Evolutionary conservation across 2,329 filamentous ascomycete species (phyloP).

Genomic region (Colletotrichum sp.): DNA sequence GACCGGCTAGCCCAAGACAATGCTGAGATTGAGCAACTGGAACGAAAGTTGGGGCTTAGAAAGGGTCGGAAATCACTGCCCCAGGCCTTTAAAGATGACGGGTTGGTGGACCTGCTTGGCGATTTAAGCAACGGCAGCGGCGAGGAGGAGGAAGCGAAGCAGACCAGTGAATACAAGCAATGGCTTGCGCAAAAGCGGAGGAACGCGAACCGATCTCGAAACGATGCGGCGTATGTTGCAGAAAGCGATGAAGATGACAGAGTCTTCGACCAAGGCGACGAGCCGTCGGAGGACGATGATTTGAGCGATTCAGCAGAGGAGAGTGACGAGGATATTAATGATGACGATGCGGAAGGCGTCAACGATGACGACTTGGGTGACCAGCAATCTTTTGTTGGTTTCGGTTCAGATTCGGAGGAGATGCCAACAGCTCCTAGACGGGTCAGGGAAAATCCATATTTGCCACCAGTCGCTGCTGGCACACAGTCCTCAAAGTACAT

Average conservation of each 20-base stretch:
- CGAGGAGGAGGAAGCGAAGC: slow-evolving; percentile 55
- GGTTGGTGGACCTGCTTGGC: slow-evolving; percentile 78
- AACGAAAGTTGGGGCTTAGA: slow-evolving; percentile 84
- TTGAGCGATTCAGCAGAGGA: slow-evolving; percentile 27
- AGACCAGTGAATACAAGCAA: slow-evolving; percentile 61
- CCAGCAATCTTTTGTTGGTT: slow-evolving; percentile 43
- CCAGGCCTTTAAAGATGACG: slow-evolving; percentile 80
- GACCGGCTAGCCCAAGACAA: slow-evolving; percentile 80
- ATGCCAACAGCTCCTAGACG: slow-evolving; percentile 44
- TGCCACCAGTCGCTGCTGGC: slow-evolving; percentile 66
- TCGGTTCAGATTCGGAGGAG: slow-evolving; percentile 37
- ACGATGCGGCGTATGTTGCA: not conserved
- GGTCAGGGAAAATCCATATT: slow-evolving; percentile 84
- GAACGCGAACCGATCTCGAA: slow-evolving; percentile 39
- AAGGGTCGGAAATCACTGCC: slow-evolving; percentile 77
- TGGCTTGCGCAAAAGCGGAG: slow-evolving; percentile 65
- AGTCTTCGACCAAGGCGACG: not conserved
- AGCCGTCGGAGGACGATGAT: slow-evolving; percentile 29
- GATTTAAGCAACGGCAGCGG: slow-evolving; percentile 54
- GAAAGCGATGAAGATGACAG: slow-evolving; percentile 6
- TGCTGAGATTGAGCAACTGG: slow-evolving; percentile 84
- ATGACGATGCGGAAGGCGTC: not conserved
- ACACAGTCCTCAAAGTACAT: slow-evolving; percentile 74
- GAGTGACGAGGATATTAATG: not conserved
- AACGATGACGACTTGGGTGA: slow-evolving; percentile 22